phyloP scores from a whole-genome alignment of 2,329 filamentous ascomycete species.

The Fusarium sp. region DNA sequence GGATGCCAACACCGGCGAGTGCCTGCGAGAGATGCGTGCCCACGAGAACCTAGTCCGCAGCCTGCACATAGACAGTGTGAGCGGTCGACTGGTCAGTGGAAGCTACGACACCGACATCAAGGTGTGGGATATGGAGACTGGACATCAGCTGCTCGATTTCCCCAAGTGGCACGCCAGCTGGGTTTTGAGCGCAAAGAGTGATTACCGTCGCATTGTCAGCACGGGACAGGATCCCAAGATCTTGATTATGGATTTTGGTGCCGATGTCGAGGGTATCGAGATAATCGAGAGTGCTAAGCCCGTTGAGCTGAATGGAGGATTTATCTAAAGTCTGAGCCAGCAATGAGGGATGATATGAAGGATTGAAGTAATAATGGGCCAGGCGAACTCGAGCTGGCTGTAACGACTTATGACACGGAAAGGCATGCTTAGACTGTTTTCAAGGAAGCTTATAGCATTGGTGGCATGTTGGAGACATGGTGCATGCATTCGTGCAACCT shows the following conservation, averaged over 20 bases:
- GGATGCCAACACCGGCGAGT: conserved; percentile 89
- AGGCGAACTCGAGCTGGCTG: conserved; percentile 17
- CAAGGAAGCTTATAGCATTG: conserved; percentile 23
- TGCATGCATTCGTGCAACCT: conserved; percentile 35
- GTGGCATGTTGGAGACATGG: conserved; percentile 37
- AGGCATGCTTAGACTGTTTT: conserved; percentile 35
- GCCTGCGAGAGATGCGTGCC: conserved; percentile 81
- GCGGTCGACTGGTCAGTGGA: conserved; percentile 87
- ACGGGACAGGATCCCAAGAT: conserved; percentile 95
- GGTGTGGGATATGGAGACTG: conserved; percentile 88
- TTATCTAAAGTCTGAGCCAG: conserved; percentile 39
- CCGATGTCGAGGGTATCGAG: conserved; percentile 67
- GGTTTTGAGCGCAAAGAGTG: conserved; percentile 95
- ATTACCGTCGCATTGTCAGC: conserved; percentile 93
- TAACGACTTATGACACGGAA: conserved; percentile 41
- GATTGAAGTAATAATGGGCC: conserved; percentile 17
- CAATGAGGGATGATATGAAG: not conserved
- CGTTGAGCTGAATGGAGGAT: conserved; percentile 33
- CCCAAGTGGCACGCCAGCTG: conserved; percentile 97
- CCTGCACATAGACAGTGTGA: conserved; percentile 88
- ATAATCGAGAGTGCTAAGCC: conserved; percentile 61
- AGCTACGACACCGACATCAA: conserved; percentile 97
- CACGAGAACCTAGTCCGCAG: conserved; percentile 89
- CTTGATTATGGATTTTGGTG: conserved; percentile 91
- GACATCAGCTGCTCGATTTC: conserved; percentile 82